These are phyloP conservation scores for Ceratocystis eucalypticola DNA, from an alignment of 2,329 filamentous ascomycete genomes.

Conservation along the genomic window DNA sequence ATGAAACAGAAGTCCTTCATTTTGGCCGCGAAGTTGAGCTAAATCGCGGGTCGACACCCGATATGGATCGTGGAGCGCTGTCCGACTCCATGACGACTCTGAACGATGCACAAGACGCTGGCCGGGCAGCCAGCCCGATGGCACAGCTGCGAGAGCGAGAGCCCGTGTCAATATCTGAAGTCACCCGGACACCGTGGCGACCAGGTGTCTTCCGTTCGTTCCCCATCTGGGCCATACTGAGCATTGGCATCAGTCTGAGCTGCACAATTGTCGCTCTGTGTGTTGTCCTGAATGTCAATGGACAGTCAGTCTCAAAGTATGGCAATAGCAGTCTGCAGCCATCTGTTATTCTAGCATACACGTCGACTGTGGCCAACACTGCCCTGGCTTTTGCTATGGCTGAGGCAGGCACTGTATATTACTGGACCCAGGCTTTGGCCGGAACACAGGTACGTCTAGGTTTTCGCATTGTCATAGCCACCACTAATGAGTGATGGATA, in stretches of 20 bases:
- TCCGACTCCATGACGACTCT: neutral
- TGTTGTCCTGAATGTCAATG: neutral
- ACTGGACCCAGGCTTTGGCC: neutral
- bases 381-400: neutral
- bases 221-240: neutral
- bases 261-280: neutral
- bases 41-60: neutral
- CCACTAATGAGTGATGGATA: neutral
- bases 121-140: neutral
- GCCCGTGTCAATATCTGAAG: neutral
- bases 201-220: neutral
- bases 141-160: neutral
- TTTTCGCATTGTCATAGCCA: neutral
- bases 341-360: neutral
- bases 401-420: neutral
- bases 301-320: neutral
- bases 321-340: neutral
- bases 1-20: neutral
- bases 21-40: neutral
- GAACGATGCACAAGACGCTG: neutral
- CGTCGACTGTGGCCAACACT: neutral
- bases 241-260: neutral
- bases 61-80: neutral
- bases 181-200: neutral
- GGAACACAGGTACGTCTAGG: neutral